Evolutionary conservation across 2,329 filamentous ascomycete genomes (phyloP).

Genomic region (Chalara sp.): DNA sequence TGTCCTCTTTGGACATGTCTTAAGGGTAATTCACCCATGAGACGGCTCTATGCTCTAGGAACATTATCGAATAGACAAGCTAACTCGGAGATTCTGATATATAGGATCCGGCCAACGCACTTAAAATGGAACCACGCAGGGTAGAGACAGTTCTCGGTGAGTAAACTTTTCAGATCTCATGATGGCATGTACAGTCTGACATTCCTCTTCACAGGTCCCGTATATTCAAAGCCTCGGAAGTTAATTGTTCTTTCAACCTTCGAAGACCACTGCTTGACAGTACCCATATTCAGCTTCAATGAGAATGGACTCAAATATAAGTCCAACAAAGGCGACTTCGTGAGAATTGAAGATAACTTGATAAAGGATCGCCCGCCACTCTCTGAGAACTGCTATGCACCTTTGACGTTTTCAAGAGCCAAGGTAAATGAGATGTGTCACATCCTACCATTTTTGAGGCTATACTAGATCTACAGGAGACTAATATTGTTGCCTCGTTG

Average conservation of each 20-base stretch:
- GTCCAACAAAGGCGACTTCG: neutral
- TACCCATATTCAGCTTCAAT: neutral
- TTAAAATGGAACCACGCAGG: too few relatives aligned
- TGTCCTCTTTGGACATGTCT: too few relatives aligned
- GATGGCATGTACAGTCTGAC: too few relatives aligned
- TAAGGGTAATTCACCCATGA: too few relatives aligned
- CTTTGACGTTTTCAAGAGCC: neutral
- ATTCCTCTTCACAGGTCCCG: neutral
- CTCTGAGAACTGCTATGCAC: neutral
- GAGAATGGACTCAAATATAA: neutral
- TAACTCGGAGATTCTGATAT: too few relatives aligned
- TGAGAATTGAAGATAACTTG: neutral
- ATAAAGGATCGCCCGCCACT: neutral
- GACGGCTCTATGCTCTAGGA: too few relatives aligned
- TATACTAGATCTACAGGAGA: too few relatives aligned
- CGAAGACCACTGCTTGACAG: neutral
- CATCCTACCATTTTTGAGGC: neutral
- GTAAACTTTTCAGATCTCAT: too few relatives aligned
- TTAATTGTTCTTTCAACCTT: neutral
- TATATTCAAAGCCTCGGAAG: neutral
- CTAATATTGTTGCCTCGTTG: too few relatives aligned
- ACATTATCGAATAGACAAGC: too few relatives aligned
- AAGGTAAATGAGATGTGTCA: neutral
- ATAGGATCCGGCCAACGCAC: too few relatives aligned
- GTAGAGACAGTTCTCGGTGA: too few relatives aligned